Base-by-base conservation (phyloP, 164 flowering plant species). In the Taxillus chinensis region DNA sequence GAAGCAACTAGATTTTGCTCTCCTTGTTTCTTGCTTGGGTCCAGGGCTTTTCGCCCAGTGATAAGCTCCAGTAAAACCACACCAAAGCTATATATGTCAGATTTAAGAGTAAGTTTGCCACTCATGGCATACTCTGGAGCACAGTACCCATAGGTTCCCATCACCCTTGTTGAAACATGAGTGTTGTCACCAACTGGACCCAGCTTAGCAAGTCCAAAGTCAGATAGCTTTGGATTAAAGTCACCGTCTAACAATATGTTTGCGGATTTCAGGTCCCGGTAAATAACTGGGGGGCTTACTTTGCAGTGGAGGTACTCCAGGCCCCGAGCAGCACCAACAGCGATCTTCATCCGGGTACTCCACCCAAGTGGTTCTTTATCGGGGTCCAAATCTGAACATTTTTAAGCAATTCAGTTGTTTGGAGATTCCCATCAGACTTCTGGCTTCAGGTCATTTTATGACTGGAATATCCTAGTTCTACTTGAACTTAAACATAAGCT, bases 101-200 rank as follows among this genome's bases (percentile, higher is more conserved):
- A 87, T 61, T 83, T 89, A 40, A 82, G 74, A 8, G 92, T 85
- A 63, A 89, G 70, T 65, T 84, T 82, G 6, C 96, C 96, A 67
- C 85, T 86, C 89, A 83, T 81, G 57, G 89, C 92, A 68, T 89
- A 89, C 68, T 89, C 96, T 8, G 96, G 96, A 3, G 96, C 96
- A 75, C 90, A 83, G 62, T 89, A 89, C 17, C 96, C 92, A 60
- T 85, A 81, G 0, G 93, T 89, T 55, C 96, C 96, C 96, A 89
- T 86, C 13, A 86, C 87, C 65, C 92, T 74, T 14, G 92, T 86
- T 41, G 96, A 89, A 50, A 86, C 96, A 67, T 89, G 96, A 51
- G 92, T 85, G 2, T 85, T 83, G 67, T 86, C 90, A 43, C 87
- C 96, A 60, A 85, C 90, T 48, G 96, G 96, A 4, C 93, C 96